These are phyloP conservation scores for Fusarium compactum DNA, from an alignment of 2,329 filamentous ascomycete genomes.

Conservation along the genomic window DNA sequence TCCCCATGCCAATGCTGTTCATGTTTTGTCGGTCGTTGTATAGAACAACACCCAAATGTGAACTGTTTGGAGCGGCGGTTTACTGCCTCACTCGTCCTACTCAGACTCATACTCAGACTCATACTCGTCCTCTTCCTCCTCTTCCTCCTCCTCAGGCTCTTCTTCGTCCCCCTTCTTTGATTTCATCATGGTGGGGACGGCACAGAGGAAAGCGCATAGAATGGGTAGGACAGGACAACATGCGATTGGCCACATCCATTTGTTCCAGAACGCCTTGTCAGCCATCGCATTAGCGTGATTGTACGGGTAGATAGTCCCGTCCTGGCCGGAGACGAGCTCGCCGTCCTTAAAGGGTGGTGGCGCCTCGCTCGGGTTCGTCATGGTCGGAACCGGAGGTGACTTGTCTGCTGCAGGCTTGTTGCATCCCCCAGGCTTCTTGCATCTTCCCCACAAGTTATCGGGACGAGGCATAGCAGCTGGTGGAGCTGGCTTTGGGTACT, in stretches of 20 bases:
- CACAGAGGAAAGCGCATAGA: no score
- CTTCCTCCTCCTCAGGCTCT: no score
- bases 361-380: no score
- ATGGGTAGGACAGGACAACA: no score
- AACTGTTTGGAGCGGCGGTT: not conserved
- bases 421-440: not conserved
- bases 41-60: not conserved
- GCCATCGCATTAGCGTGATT: no score
- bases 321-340: no score
- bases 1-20: not conserved
- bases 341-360: no score
- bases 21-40: not conserved
- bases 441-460: not conserved
- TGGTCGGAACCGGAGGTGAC: not conserved
- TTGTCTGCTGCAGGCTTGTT: not conserved
- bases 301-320: no score
- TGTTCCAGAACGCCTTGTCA: fast-evolving
- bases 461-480: not conserved
- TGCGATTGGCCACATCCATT: no score
- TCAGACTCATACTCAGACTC: no score
- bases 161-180: not conserved
- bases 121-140: no score
- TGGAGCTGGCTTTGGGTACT: not conserved
- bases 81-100: not conserved
- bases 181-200: no score